Evolutionary conservation across 768 basidiomycete genomes (phyloP).

Genomic region (Russula foetens): DNA sequence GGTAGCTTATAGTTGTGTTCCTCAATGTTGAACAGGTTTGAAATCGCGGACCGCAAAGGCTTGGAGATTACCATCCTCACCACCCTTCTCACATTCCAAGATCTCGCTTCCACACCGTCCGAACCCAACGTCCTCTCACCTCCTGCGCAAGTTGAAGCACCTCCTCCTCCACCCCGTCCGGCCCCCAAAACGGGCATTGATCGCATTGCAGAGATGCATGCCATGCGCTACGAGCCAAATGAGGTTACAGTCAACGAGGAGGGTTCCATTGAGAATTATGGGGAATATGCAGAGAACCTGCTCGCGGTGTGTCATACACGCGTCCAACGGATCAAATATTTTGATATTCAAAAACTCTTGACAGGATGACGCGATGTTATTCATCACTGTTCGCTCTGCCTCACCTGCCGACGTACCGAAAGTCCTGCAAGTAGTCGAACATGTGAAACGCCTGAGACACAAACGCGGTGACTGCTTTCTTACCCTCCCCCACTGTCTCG

Average conservation of each 20-base stretch:
- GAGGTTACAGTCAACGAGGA: slow-evolving; percentile 66
- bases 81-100: slow-evolving; percentile 70
- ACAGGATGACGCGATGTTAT: slow-evolving; percentile 76
- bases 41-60: slow-evolving; percentile 78
- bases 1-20: background rate
- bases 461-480: slow-evolving; percentile 42
- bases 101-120: slow-evolving; percentile 41
- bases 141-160: slow-evolving; percentile 8
- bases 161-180: slow-evolving; percentile 53
- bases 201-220: slow-evolving; percentile 65
- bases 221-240: slow-evolving; percentile 59
- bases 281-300: slow-evolving; percentile 52
- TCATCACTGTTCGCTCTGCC: slow-evolving; percentile 62
- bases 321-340: background rate
- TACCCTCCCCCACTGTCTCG: too few species aligned
- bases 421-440: slow-evolving; percentile 72
- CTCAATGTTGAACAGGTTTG: slow-evolving; percentile 44
- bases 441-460: slow-evolving; percentile 67
- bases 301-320: slow-evolving; percentile 41
- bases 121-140: background rate
- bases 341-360: background rate
- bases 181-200: slow-evolving; percentile 58
- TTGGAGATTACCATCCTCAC: slow-evolving; percentile 76
- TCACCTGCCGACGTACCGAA: slow-evolving; percentile 61
- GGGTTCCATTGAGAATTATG: slow-evolving; percentile 58